phyloP scores from a whole-genome alignment of 169 alveolate species.

The Plasmodium vinckei region DNA sequence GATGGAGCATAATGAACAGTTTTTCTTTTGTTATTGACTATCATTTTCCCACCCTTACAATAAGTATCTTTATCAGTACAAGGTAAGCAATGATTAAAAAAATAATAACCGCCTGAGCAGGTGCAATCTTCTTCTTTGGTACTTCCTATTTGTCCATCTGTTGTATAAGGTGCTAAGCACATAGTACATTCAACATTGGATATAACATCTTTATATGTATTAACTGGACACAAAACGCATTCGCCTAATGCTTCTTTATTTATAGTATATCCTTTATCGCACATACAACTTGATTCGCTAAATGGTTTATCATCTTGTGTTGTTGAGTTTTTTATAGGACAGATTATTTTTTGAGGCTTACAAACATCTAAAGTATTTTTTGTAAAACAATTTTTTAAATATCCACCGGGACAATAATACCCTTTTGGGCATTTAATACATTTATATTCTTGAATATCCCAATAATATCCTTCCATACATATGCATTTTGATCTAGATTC shows the following conservation, averaged over 20 bases:
- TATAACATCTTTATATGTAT: conserved; percentile 79
- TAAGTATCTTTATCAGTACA: conserved; percentile 82
- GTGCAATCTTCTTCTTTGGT: conserved; percentile 81
- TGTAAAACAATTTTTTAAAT: conserved; percentile 49
- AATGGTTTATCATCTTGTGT: conserved; percentile 68
- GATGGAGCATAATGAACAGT: conserved; percentile 81
- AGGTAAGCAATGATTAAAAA: conserved; percentile 80
- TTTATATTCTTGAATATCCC: conserved; percentile 38
- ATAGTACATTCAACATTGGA: conserved; percentile 80
- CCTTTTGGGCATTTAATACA: conserved; percentile 82
- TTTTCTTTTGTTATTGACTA: conserved; percentile 57
- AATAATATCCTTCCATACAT: conserved; percentile 59
- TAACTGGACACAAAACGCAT: conserved; percentile 79
- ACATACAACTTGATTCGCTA: conserved; percentile 77
- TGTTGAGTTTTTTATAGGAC: conserved; percentile 77
- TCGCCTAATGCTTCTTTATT: conserved; percentile 43
- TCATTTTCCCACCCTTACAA: conserved; percentile 89
- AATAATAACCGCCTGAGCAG: conserved; percentile 82
- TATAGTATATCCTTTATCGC: conserved; percentile 77
- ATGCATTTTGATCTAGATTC: conserved; percentile 28
- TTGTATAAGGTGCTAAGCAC: conserved; percentile 79
- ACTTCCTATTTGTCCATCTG: conserved; percentile 77
- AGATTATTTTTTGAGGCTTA: conserved; percentile 70
- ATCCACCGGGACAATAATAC: conserved; percentile 81
- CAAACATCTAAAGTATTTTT: conserved; percentile 32